Evolutionary conservation across 441 rosid species (phyloP), one percentile per base, ranked within the genome.

Genomic region (Manihot esculenta): DNA sequence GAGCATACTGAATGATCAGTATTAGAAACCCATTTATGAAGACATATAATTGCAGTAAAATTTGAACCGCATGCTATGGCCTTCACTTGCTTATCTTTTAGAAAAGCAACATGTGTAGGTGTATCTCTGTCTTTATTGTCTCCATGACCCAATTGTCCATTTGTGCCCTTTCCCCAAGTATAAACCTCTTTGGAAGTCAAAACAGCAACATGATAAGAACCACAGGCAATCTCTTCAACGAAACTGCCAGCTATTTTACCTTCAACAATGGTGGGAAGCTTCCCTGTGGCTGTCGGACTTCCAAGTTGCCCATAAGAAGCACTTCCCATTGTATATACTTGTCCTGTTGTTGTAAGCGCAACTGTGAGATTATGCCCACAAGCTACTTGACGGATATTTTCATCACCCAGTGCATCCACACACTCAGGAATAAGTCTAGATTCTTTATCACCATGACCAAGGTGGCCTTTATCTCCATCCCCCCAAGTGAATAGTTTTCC

Each of bases 401-500:
- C 83, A 51, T 84, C 87, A 41, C 27, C 64, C 62, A 88, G 74
- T 24, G 81, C 75, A 69, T 69, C 76, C 50, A 94, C 93, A 77
- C 90, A 78, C 58, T 86, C 81, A 0, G 97, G 97, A 70, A 80
- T 62, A 30, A 94, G 90, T 73, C 87, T 87, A 48, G 92, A 51
- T 75, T 84, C 84, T 81, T 83, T 75, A 77, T 87, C 88, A 66
- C 96, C 93, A 71, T 88, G 96, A 41, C 94, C 92, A 70, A 94
- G 97, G 67, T 82, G 87, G 55, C 86, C 87, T 66, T 86, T 87
- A 71, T 88, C 91, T 59, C 97, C 97, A 88, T 84, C 89, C 12
- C 98, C 98, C 98, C 98, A 90, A 49, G 98, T 89, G 75, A 86
- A 94, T 14, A 94, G 85, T 72, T 90, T 82, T 68, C 86, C 87